Evolutionary conservation across 1,139 yeast genomes (phyloP).

Genomic region (Geotrichum klebahnii): DNA sequence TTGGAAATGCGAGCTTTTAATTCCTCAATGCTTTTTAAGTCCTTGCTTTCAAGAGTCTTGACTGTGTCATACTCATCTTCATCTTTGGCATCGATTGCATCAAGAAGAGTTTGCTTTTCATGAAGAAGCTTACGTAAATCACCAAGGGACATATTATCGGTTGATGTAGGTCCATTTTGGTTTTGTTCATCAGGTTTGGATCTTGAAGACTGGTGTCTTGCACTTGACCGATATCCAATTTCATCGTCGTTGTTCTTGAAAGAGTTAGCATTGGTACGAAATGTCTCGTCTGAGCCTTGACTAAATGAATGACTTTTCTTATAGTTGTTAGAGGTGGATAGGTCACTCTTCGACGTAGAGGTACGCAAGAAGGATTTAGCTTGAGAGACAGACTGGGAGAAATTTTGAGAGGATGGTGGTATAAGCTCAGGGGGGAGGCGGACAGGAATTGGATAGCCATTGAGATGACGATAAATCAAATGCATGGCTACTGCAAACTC

Average conservation of each 20-base stretch:
- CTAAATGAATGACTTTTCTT: conserved; percentile 25
- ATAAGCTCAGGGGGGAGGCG: conserved; percentile 53
- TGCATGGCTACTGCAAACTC: conserved; percentile 96
- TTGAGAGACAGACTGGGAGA: conserved; percentile 46
- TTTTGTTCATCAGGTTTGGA: conserved; percentile 38
- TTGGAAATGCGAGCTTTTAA: conserved; percentile 59
- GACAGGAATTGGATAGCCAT: conserved; percentile 78
- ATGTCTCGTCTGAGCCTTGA: conserved; percentile 37
- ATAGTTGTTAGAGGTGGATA: not conserved
- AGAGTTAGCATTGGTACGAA: conserved; percentile 49
- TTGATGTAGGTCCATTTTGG: conserved; percentile 42
- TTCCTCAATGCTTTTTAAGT: conserved; percentile 54
- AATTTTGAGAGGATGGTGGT: conserved; percentile 70
- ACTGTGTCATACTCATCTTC: conserved; percentile 51
- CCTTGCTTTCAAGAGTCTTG: conserved; percentile 42
- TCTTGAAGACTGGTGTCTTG: conserved; percentile 52
- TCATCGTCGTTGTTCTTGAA: conserved; percentile 62
- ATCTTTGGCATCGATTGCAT: conserved; percentile 69
- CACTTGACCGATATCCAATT: conserved; percentile 56
- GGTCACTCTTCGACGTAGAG: conserved; percentile 4
- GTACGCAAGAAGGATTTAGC: conserved; percentile 44
- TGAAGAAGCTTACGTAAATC: conserved; percentile 60
- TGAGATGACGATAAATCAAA: conserved; percentile 75
- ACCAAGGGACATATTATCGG: conserved; percentile 36
- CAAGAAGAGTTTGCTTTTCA: conserved; percentile 66